Evolutionary conservation across 305 asterid genomes (phyloP).

Genomic region (Solanum aculeatissimum): DNA sequence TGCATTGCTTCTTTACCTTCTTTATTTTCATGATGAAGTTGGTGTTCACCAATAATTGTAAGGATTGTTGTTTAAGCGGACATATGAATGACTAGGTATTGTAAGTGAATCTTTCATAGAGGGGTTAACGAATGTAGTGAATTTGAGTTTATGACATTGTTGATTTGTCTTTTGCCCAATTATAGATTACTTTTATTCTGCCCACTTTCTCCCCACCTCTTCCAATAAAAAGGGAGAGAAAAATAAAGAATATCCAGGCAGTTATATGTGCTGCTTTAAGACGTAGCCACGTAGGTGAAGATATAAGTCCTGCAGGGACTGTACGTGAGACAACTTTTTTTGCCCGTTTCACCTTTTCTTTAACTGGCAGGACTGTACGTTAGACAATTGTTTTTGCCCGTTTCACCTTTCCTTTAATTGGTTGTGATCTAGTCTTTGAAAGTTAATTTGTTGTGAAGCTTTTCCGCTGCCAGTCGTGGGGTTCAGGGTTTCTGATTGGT

Average conservation of each 20-base stretch:
- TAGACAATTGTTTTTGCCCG: background rate
- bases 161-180: background rate
- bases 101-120: background rate
- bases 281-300: background rate
- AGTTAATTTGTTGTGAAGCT: background rate
- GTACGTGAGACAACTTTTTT: background rate
- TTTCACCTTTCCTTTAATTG: background rate
- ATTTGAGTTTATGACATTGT: background rate
- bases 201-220: background rate
- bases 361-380: background rate
- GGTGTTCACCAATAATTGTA: background rate
- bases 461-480: background rate
- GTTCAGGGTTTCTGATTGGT: background rate
- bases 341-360: background rate
- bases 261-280: background rate
- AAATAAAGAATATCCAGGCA: background rate
- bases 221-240: background rate
- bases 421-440: background rate
- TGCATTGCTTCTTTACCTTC: background rate
- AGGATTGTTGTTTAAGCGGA: background rate
- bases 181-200: background rate
- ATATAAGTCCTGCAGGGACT: background rate
- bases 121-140: background rate
- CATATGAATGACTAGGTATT: background rate
- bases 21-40: background rate